Evolutionary conservation across 495 filamentous ascomycete species (phyloP), one percentile per base, ranked within the genome.

Genomic region (Neurospora tetrasperma): DNA sequence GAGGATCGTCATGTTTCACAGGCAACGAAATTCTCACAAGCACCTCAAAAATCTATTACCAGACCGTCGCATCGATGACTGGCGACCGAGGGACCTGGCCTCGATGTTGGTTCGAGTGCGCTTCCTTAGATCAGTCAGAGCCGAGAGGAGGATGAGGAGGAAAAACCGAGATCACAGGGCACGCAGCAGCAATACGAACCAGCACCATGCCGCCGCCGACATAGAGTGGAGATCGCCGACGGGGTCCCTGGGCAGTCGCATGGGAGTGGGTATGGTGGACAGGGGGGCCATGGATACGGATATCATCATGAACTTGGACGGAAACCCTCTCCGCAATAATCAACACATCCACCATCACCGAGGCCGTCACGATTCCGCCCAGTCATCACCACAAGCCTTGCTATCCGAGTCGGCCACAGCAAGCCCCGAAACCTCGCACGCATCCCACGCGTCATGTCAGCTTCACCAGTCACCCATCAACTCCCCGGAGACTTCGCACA

Each of bases 11-110:
- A 31, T 38, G 54, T 66, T 66, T 43, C 31, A 11, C 59, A 80
- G 79, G 70, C 79, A 80, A 46, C 79, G 79, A 69, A 80, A 80
- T 75, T 77, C 79, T 4, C 79, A 80, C 78, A 80, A 80, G 71
- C 79, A 79, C 68, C 73, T 80, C 6, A 77, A 75, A 69, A 78
- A 74, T 70, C 70, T 80, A 5, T 75, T 80, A 18, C 79, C 79
- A n/a, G 79, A 80, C 46, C 78, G 79, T 48, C 73, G 79, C 54
- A 80, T 80, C 66, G 79, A 80, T 72, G 79, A 80, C 66, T 80
- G 79, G 79, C 71, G 79, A 73, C 79, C 79, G 18, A 69, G 79
- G 46, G 79, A 80, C 44, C 71, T 78, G 39, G 70, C 73, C 3
- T 77, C 79, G 27, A 80, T 80, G 79, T 73, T 75, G 40, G 48